Base-by-base conservation (phyloP, 2,329 filamentous ascomycete genomes). In the Ophiostoma triangulosporum region DNA sequence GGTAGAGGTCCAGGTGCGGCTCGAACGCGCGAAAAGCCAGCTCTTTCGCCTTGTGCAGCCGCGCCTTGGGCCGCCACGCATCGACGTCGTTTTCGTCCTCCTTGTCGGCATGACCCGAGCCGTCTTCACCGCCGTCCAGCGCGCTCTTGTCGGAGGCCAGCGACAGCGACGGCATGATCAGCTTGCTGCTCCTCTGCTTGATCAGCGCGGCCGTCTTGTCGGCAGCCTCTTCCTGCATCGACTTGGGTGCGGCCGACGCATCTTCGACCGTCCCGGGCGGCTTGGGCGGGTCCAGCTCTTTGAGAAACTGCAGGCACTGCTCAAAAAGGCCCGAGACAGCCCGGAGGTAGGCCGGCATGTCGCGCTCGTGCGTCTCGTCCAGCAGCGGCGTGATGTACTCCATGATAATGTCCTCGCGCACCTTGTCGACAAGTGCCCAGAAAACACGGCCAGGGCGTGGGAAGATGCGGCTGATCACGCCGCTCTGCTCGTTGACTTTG, bases 1-100 rank as follows among this genome's bases (percentile, higher is more conserved):
- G 73, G 65, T 97, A 98, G 1, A 95, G 70, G 64, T 96, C 90
- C n/a, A 97, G 74, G 64, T 97, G 91, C 36, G 86, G 88, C 65
- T 95, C 91, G 62, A 95, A 97, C 0, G 89, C 81, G 57, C 77
- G 78, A 15, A 82, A 70, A 14, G 90, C 75, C 50, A 88, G 75
- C 55, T 79, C 74, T 61, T 82, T 83, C 14, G 85, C 77, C 59
- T 83, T 80, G 15, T 55, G 57, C 2, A 27, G 17, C 9, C 57
- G 57, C 6, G 43, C 54, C 22, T 38, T 50, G 29, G 48, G 55
- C 45, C 52, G 50, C 57, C 54, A 57, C 11, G 53, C 54, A 14
- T 53, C 46, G 3, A 48, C 52, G 33, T 54, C 52, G 17, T 52
- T 53, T 1, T 46, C 31, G 17, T 35, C 14, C 17, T 43, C 36